These are phyloP conservation scores for Cryptococcus sp. DNA, from an alignment of 1,284 basidiomycete species.

Conservation along the genomic window DNA sequence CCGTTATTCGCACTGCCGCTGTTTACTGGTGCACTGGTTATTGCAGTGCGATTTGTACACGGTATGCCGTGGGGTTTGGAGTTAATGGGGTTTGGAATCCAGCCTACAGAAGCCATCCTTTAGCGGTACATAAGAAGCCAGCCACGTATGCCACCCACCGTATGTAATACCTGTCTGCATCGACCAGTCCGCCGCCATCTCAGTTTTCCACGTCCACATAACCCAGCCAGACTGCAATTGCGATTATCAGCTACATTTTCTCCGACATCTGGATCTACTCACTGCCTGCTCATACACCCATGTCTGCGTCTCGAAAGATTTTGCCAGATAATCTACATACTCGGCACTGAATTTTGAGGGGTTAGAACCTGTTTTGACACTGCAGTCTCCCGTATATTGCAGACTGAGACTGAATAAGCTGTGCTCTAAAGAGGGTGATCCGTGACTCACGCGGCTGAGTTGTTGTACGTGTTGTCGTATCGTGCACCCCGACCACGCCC, in stretches of 20 bases:
- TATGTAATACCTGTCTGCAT: conserved; percentile 40
- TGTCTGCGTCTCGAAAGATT: conserved; percentile 79
- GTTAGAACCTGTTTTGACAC: conserved; percentile 63
- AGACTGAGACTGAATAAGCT: conserved; percentile 19
- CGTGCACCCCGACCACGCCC: conserved; percentile 65
- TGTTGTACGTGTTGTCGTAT: conserved; percentile 63
- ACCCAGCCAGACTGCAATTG: conserved; percentile 31
- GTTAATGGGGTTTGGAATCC: conserved; percentile 39
- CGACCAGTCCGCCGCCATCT: conserved; percentile 64
- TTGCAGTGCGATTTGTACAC: too few species aligned
- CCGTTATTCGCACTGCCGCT: conserved; percentile 12
- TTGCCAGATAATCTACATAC: conserved; percentile 75
- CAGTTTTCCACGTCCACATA: conserved; percentile 47
- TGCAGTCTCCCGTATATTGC: conserved; percentile 61
- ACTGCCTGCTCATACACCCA: conserved; percentile 48
- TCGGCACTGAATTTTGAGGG: conserved; percentile 62
- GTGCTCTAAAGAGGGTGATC: background rate
- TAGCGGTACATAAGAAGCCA: background rate
- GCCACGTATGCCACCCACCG: conserved; percentile 13
- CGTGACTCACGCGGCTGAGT: conserved; percentile 37
- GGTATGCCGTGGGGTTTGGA: conserved; percentile 33
- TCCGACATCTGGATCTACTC: conserved; percentile 5
- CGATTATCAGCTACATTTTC: background rate
- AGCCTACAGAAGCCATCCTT: conserved; percentile 19
- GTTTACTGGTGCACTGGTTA: too few species aligned